A percentile compares a stretch with the other conserved stretches of the same genome.
phyloP scores from a whole-genome alignment of 2,329 filamentous ascomycete genomes.

The Phyllosticta paracitricarpa region DNA sequence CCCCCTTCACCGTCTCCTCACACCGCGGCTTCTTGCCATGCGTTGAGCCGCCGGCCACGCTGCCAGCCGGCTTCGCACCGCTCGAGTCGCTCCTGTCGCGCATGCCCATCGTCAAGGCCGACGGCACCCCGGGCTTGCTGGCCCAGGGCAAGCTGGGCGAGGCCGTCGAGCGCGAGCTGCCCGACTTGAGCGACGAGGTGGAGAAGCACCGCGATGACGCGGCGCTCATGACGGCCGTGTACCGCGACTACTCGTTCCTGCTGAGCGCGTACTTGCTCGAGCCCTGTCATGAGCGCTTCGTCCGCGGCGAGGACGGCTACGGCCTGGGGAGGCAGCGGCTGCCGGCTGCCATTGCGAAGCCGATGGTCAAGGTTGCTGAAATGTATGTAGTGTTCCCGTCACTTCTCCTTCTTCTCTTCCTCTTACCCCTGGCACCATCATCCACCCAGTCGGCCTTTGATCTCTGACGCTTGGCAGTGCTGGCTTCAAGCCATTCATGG shows the following conservation, averaged over 20 bases:
- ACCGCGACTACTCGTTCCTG: slow-evolving; percentile 85
- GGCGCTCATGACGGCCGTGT: slow-evolving; percentile 72
- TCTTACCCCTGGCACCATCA: not conserved
- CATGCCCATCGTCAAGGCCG: slow-evolving; percentile 68
- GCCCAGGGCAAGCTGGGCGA: slow-evolving; percentile 65
- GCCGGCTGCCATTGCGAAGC: slow-evolving; percentile 65
- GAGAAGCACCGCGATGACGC: slow-evolving; percentile 64
- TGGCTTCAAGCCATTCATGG: slow-evolving; percentile 88
- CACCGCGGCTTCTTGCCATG: slow-evolving; percentile 66
- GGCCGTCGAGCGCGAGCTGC: slow-evolving; percentile 61
- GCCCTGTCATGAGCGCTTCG: slow-evolving; percentile 71
- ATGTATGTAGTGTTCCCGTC: slow-evolving; percentile 53
- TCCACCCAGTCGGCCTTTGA: not conserved
- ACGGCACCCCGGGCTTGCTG: slow-evolving; percentile 67
- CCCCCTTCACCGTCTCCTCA: slow-evolving; percentile 71
- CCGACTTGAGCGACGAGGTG: slow-evolving; percentile 64
- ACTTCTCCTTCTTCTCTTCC: not conserved
- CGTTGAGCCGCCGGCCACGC: slow-evolving; percentile 35
- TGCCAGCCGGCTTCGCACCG: slow-evolving; percentile 64
- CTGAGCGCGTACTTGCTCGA: slow-evolving; percentile 84
- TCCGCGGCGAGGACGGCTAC: slow-evolving; percentile 55
- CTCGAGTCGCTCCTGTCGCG: slow-evolving; percentile 63
- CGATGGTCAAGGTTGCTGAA: slow-evolving; percentile 73
- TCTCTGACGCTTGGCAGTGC: slow-evolving; percentile 32
- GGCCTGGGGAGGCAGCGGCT: slow-evolving; percentile 66